A percentile compares a stretch with the other conserved stretches of the same genome.
Conservation (phyloP, 1,139 yeast genomes). For the Sugiyamaella novakii region DNA sequence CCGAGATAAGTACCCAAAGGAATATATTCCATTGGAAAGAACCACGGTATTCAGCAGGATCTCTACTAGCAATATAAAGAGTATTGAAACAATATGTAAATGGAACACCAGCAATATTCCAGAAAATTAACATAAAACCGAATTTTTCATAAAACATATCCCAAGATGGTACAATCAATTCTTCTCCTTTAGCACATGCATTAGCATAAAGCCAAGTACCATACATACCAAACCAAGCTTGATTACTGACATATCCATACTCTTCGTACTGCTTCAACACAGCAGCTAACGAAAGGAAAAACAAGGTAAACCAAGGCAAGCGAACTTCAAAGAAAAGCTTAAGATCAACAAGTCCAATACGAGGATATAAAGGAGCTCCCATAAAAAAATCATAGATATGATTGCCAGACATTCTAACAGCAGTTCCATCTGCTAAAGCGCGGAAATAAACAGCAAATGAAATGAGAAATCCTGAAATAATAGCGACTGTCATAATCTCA, state of each 20-base stretch:
- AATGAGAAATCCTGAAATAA: constrained; percentile 69
- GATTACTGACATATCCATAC: constrained; percentile 79
- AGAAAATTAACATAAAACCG: constrained; percentile 95
- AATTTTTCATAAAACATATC: constrained; percentile 99
- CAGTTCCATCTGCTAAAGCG: constrained; percentile 51
- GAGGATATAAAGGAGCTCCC: constrained; percentile 97
- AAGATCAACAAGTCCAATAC: constrained; percentile 87
- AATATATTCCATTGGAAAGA: constrained; percentile 58
- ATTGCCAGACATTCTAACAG: constrained; percentile 89
- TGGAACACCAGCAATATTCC: constrained; percentile 99
- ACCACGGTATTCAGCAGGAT: constrained; percentile 81
- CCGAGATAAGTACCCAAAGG: constrained; percentile 58
- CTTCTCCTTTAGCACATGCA: constrained; percentile 98
- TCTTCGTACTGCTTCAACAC: constrained; percentile 76
- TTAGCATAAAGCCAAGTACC: constrained; percentile 96
- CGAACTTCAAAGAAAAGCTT: constrained; percentile 98
- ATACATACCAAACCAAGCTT: constrained; percentile 68
- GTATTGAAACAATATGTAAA: constrained; percentile 96
- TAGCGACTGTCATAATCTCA: constrained; percentile 89
- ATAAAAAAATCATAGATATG: constrained; percentile 87
- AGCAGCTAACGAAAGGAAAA: constrained; percentile 74
- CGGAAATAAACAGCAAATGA: constrained; percentile 69
- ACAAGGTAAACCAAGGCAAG: constrained; percentile 92
- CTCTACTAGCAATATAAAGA: constrained; percentile 74
- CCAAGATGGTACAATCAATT: constrained; percentile 96